A percentile compares a stretch with the other conserved stretches of the same genome.
phyloP scores from a whole-genome alignment of 495 filamentous ascomycete genomes.

The Ramalina peruviana region DNA sequence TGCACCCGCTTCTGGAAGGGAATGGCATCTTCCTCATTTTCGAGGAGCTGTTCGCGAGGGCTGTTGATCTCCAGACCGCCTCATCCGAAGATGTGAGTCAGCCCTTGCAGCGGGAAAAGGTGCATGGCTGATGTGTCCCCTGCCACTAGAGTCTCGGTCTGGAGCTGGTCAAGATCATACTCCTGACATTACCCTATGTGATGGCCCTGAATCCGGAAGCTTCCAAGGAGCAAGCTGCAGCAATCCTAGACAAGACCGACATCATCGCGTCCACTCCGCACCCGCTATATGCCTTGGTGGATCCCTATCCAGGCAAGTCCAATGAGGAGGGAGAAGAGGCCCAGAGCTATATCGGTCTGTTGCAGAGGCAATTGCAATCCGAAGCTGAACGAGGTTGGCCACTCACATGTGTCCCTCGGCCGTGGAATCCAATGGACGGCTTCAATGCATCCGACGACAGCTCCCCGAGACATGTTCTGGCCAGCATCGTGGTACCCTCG shows the following conservation, averaged over 20 bases:
- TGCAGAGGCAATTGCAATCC: conserved; percentile 71
- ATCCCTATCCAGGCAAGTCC: conserved; percentile 56
- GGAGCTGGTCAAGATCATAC: conserved; percentile 89
- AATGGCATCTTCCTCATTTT: conserved; percentile 78
- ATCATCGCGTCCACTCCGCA: conserved; percentile 79
- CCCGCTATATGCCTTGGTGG: conserved; percentile 65
- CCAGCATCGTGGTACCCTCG: conserved; percentile 56
- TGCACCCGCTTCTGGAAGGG: conserved; percentile 66
- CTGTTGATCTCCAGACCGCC: conserved; percentile 78
- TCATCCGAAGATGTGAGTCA: conserved; percentile 73
- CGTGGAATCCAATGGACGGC: conserved; percentile 52
- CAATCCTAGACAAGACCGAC: conserved; percentile 82
- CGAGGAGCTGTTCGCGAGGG: conserved; percentile 70
- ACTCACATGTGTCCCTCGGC: conserved; percentile 67
- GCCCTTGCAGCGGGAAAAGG: background rate
- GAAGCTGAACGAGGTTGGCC: conserved; percentile 61
- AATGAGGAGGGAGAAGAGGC: conserved; percentile 35
- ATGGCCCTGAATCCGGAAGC: conserved; percentile 55
- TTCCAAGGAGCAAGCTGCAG: conserved; percentile 52
- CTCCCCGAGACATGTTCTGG: conserved; percentile 53
- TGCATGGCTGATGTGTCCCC: conserved; percentile 13
- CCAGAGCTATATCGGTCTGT: conserved; percentile 62
- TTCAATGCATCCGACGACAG: conserved; percentile 31
- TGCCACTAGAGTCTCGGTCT: conserved; percentile 43
- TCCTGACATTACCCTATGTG: conserved; percentile 84